Conservation (phyloP, 164 flowering plant species). For the Magnolia officinalis region DNA sequence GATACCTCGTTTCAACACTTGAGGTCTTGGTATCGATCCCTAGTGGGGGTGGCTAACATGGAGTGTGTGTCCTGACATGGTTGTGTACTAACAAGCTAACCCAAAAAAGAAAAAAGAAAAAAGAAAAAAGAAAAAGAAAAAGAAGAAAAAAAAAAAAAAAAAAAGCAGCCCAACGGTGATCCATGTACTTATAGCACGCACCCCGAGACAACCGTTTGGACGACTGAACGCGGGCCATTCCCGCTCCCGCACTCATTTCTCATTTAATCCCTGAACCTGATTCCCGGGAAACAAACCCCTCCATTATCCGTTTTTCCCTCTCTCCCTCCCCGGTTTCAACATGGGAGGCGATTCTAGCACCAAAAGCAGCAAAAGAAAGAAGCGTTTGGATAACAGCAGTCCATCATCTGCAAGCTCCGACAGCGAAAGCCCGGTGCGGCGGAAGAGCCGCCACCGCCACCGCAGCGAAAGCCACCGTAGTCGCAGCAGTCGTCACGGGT, state of each 20-base stretch:
- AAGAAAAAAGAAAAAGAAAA: too few species aligned
- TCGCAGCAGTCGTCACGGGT: conserved; percentile 8
- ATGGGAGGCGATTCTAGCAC: conserved; percentile 15
- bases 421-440: conserved; percentile 12
- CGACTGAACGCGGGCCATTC: too few species aligned
- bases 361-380: conserved; percentile 13
- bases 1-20: too few species aligned
- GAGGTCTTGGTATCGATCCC: too few species aligned
- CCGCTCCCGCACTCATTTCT: not conserved
- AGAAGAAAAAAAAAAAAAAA: too few species aligned
- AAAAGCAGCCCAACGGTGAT: too few species aligned
- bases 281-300: not conserved
- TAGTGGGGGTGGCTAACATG: too few species aligned
- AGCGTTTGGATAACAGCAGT: conserved; percentile 4
- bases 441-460: conserved; percentile 13
- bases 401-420: conserved; percentile 14
- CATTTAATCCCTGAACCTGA: not conserved
- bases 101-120: too few species aligned
- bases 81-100: too few species aligned
- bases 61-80: too few species aligned
- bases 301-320: not conserved
- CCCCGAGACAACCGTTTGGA: too few species aligned
- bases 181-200: too few species aligned
- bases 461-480: conserved; percentile 9
- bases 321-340: not conserved